Evolutionary conservation across 768 basidiomycete species (phyloP).

Genomic region (Xanthoconium purpureum): DNA sequence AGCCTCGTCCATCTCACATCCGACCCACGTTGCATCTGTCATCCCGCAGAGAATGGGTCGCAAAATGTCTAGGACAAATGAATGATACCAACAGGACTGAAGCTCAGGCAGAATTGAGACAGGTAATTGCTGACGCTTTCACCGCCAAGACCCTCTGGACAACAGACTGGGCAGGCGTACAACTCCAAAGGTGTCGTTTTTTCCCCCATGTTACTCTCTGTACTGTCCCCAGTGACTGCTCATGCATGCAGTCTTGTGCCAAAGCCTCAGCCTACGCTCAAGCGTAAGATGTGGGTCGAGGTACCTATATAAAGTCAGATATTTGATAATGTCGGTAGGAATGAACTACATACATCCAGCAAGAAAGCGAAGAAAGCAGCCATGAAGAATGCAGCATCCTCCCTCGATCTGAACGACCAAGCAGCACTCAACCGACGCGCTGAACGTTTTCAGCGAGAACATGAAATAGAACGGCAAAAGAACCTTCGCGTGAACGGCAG

Average conservation of each 20-base stretch:
- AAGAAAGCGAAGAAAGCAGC: slow-evolving; percentile 61
- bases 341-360: slow-evolving; percentile 42
- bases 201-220: neutral
- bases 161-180: slow-evolving; percentile 89
- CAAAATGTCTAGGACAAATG: slow-evolving; percentile 89
- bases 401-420: slow-evolving; percentile 61
- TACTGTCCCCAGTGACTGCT: slow-evolving; percentile 21
- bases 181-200: slow-evolving; percentile 71
- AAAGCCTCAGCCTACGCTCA: slow-evolving; percentile 55
- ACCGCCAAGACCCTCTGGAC: slow-evolving; percentile 80
- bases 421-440: slow-evolving; percentile 74
- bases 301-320: neutral
- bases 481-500: slow-evolving; percentile 31
- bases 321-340: slow-evolving; percentile 29
- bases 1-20: slow-evolving; percentile 15
- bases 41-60: slow-evolving; percentile 84
- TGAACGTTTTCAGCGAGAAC: slow-evolving; percentile 87
- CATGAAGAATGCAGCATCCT: slow-evolving; percentile 36
- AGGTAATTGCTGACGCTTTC: slow-evolving; percentile 94
- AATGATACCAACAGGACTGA: slow-evolving; percentile 82
- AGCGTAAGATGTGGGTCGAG: slow-evolving; percentile 64
- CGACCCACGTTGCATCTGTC: slow-evolving; percentile 13
- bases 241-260: slow-evolving; percentile 50
- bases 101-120: slow-evolving; percentile 91
- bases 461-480: slow-evolving; percentile 78